A percentile compares a stretch with the other conserved stretches of the same genome.
These are phyloP conservation scores for Penicillium crustosum DNA, from an alignment of 2,329 filamentous ascomycete species.

Conservation along the genomic window DNA sequence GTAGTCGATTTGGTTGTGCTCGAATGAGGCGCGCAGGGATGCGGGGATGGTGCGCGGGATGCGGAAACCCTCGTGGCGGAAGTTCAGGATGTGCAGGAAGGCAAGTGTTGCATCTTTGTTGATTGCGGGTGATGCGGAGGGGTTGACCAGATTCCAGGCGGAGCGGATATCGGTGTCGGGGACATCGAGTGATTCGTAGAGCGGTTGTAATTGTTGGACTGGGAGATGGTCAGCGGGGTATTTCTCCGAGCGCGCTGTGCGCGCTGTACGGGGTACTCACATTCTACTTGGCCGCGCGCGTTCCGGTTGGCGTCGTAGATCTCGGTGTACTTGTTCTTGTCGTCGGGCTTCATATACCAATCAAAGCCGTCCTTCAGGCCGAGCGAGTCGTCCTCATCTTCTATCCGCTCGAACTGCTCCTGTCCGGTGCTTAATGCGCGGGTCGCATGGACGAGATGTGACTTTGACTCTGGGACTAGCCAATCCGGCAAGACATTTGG, in stretches of 20 bases:
- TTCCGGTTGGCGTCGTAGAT: slow-evolving; percentile 94
- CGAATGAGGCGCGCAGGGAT: slow-evolving; percentile 86
- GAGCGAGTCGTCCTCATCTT: slow-evolving; percentile 73
- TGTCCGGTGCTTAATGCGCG: slow-evolving; percentile 76
- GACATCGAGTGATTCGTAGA: slow-evolving; percentile 71
- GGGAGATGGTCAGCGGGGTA: slow-evolving; percentile 16
- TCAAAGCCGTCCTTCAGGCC: slow-evolving; percentile 96
- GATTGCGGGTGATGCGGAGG: slow-evolving; percentile 75
- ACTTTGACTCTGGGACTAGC: slow-evolving; percentile 94
- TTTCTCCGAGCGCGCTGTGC: neutral
- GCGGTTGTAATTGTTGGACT: slow-evolving; percentile 76
- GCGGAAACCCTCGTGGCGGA: slow-evolving; percentile 90
- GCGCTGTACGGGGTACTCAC: slow-evolving; percentile 51
- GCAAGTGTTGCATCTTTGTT: slow-evolving; percentile 93
- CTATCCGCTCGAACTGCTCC: slow-evolving; percentile 79
- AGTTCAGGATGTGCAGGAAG: slow-evolving; percentile 95
- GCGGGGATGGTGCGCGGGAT: slow-evolving; percentile 90
- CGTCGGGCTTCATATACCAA: slow-evolving; percentile 95
- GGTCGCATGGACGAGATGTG: slow-evolving; percentile 81
- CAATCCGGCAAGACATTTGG: slow-evolving; percentile 84
- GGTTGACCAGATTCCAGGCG: slow-evolving; percentile 97
- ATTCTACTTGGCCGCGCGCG: slow-evolving; percentile 77
- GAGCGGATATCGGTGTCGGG: slow-evolving; percentile 79
- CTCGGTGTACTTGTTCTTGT: slow-evolving; percentile 93
- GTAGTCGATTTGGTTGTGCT: slow-evolving; percentile 96